Evolutionary conservation across 495 filamentous ascomycete species (phyloP).

Genomic region (Pyrenula aspistea): DNA sequence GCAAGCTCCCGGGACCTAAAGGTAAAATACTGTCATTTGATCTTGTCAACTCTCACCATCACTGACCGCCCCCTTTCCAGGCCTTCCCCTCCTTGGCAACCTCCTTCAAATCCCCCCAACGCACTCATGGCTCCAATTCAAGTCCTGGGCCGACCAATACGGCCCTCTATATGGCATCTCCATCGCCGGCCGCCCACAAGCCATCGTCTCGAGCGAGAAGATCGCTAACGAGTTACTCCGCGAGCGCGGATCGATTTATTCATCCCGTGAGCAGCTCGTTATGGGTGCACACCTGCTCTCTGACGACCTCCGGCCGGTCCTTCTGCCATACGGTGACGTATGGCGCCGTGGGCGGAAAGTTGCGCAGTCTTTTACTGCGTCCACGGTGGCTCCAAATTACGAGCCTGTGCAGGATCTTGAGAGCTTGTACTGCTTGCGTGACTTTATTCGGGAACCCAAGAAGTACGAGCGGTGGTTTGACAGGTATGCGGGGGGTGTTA

Average conservation of each 20-base stretch:
- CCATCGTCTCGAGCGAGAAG: slow-evolving; percentile 46
- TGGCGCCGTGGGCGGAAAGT: slow-evolving; percentile 29
- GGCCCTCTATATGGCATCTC: slow-evolving; percentile 50
- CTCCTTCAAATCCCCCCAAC: slow-evolving; percentile 44
- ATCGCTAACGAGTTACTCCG: slow-evolving; percentile 48
- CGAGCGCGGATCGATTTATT: slow-evolving; percentile 46
- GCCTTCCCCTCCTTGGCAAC: slow-evolving; percentile 41
- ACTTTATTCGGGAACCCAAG: neutral
- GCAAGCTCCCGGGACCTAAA: neutral
- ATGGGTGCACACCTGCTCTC: slow-evolving; percentile 6
- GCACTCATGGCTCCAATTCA: slow-evolving; percentile 41
- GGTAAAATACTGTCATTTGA: neutral
- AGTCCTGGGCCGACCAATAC: slow-evolving; percentile 49
- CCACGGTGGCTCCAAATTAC: slow-evolving; percentile 26
- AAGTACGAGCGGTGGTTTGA: neutral
- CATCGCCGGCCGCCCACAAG: slow-evolving; percentile 41
- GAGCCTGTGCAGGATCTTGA: slow-evolving; percentile 28
- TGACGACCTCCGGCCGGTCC: slow-evolving; percentile 17
- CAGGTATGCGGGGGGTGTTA: slow-evolving; percentile 40
- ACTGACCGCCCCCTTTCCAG: slow-evolving; percentile 8
- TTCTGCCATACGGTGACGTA: slow-evolving; percentile 26
- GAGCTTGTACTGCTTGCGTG: slow-evolving; percentile 7
- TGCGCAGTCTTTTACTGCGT: slow-evolving; percentile 15
- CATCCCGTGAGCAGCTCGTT: slow-evolving; percentile 41
- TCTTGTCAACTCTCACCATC: neutral